Evolutionary conservation across 768 basidiomycete species (phyloP).

Genomic region (Xerocomellus amylosporus): DNA sequence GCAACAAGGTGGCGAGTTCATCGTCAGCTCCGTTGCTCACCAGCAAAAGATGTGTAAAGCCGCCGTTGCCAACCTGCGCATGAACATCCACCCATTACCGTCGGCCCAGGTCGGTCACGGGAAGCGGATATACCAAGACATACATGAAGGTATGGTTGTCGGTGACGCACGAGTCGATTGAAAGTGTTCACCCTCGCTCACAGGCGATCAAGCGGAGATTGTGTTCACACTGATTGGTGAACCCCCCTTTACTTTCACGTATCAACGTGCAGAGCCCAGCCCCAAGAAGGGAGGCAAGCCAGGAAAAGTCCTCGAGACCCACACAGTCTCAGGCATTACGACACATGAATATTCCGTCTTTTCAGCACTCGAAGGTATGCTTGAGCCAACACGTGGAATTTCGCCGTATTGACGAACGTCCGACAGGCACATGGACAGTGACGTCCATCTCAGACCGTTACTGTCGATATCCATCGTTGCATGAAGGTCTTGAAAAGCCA

Average conservation of each 20-base stretch:
- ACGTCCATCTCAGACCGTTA: conserved; percentile 87
- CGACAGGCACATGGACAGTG: conserved; percentile 83
- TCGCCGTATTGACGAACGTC: conserved; percentile 1
- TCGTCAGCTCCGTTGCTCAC: conserved; percentile 85
- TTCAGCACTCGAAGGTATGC: conserved; percentile 83
- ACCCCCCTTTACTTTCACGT: conserved; percentile 95
- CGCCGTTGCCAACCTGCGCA: conserved; percentile 68
- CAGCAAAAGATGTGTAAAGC: conserved; percentile 92
- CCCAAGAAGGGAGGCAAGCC: conserved; percentile 65
- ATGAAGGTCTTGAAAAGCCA: conserved; percentile 45
- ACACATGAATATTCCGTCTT: conserved; percentile 83
- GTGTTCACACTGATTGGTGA: conserved; percentile 86
- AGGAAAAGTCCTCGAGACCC: conserved; percentile 84
- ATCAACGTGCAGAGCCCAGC: conserved; percentile 76
- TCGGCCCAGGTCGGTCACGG: conserved; percentile 89
- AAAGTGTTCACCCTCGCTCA: background rate
- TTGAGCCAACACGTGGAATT: background rate
- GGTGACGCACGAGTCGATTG: background rate
- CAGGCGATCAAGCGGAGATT: conserved; percentile 93
- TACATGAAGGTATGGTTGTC: conserved; percentile 69
- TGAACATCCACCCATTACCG: conserved; percentile 78
- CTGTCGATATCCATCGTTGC: conserved; percentile 82
- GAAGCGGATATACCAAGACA: conserved; percentile 74
- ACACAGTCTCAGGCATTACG: conserved; percentile 79
- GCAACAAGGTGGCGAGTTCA: conserved; percentile 78